Percentiles rank a stretch among this genome's conserved stretches.
Conservation (phyloP, 371 early-diverging fungal genomes). For the Syncephalis fuscata region DNA sequence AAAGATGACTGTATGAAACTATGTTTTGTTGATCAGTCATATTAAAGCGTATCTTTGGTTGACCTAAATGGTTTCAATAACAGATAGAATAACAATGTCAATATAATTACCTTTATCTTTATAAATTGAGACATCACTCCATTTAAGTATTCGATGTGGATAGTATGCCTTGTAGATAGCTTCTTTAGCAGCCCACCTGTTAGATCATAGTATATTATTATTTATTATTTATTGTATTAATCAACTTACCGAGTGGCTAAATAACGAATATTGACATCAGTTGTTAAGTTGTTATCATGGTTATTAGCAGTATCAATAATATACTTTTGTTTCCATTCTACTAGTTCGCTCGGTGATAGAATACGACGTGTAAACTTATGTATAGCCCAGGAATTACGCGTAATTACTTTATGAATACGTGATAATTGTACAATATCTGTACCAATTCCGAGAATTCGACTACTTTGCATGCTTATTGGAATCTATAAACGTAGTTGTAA, state of each 20-base stretch:
- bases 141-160: conserved; percentile 31
- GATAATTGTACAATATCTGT: conserved; percentile 28
- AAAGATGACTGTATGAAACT: conserved; percentile 18
- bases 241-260: conserved; percentile 18
- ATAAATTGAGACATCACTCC: conserved; percentile 40
- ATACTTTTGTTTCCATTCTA: conserved; percentile 12
- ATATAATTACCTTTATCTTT: conserved; percentile 18
- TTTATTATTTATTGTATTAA: not conserved
- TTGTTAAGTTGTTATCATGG: not conserved
- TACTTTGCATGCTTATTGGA: too few relatives aligned
- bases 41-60: not conserved
- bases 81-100: not conserved
- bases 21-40: not conserved
- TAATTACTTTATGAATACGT: conserved; percentile 15
- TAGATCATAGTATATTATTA: not conserved
- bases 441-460: conserved; percentile 26
- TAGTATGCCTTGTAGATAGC: conserved; percentile 46
- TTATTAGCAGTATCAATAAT: not conserved
- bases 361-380: conserved; percentile 20
- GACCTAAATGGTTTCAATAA: not conserved
- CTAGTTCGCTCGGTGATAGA: conserved; percentile 16
- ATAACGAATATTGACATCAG: conserved; percentile 9
- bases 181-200: conserved; percentile 49
- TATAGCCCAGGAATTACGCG: conserved; percentile 13
- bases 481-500: too few relatives aligned